Evolutionary conservation across 495 filamentous ascomycete species (phyloP).

Genomic region (Evernia prunastri): DNA sequence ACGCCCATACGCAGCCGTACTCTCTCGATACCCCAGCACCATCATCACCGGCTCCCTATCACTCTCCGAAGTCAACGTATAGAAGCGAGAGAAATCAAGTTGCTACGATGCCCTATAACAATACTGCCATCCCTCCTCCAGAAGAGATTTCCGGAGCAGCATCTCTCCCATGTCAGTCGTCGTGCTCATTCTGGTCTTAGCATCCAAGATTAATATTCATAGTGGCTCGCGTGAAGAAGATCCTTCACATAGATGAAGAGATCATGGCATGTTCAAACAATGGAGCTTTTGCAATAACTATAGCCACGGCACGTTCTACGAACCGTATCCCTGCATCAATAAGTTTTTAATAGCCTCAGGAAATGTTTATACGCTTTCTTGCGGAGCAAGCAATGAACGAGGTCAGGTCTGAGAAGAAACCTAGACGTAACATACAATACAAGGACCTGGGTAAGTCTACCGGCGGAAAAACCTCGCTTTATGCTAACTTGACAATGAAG

Average conservation of each 20-base stretch:
- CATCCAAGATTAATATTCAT: not conserved
- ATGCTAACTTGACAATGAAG: slow-evolving; percentile 34
- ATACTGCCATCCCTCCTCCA: slow-evolving; percentile 65
- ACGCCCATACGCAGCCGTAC: not conserved
- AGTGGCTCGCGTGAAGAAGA: slow-evolving; percentile 93
- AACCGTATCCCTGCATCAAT: not conserved
- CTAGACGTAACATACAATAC: slow-evolving; percentile 91
- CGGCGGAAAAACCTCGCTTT: not conserved
- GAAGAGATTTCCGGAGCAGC: slow-evolving; percentile 81
- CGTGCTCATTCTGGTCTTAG: not conserved
- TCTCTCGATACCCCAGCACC: not conserved
- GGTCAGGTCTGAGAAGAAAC: slow-evolving; percentile 83
- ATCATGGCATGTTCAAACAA: slow-evolving; percentile 80
- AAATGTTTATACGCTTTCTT: slow-evolving; percentile 94
- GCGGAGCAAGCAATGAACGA: slow-evolving; percentile 79
- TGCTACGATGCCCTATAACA: slow-evolving; percentile 77
- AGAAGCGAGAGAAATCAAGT: not conserved
- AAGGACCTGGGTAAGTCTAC: slow-evolving; percentile 67
- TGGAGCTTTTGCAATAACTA: slow-evolving; percentile 87
- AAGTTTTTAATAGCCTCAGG: slow-evolving; percentile 41
- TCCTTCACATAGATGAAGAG: slow-evolving; percentile 81
- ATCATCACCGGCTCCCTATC: not conserved
- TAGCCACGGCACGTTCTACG: slow-evolving; percentile 62
- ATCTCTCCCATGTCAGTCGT: slow-evolving; percentile 70
- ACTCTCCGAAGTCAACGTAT: not conserved